Percentiles rank a stretch among this genome's conserved stretches.
These are phyloP conservation scores for Phytophthora cactorum DNA, from an alignment of 352 stramenopile genomes.

Conservation along the genomic window DNA sequence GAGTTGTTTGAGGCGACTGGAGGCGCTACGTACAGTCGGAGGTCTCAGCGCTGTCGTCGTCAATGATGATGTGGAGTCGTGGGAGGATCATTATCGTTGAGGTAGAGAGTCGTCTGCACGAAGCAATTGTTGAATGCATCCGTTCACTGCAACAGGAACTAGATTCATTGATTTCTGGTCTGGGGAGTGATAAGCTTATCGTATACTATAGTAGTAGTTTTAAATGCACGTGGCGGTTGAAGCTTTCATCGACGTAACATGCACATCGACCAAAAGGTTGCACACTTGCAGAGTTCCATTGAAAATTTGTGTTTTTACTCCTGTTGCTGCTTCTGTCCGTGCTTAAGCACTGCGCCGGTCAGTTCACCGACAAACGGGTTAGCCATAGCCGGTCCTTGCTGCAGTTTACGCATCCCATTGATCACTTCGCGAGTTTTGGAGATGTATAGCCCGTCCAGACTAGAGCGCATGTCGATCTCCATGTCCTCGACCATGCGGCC, in stretches of 20 bases:
- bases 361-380: slow-evolving; percentile 85
- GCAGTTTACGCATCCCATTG: slow-evolving; percentile 91
- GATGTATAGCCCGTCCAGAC: slow-evolving; percentile 94
- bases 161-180: too few species aligned
- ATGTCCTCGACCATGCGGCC: slow-evolving; percentile 96
- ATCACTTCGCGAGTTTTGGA: slow-evolving; percentile 96
- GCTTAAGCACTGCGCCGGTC: slow-evolving; percentile 72
- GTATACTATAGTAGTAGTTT: too few species aligned
- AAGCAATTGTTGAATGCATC: not conserved
- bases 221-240: too few species aligned
- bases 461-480: slow-evolving; percentile 94
- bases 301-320: slow-evolving; percentile 18
- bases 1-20: too few species aligned
- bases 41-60: not conserved
- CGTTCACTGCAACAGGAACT: not conserved
- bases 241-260: too few species aligned
- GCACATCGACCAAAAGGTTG: too few species aligned
- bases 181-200: too few species aligned
- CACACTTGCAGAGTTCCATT: slow-evolving; percentile 2
- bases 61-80: slow-evolving; percentile 2
- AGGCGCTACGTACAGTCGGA: too few species aligned
- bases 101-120: too few species aligned
- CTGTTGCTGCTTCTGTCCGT: slow-evolving; percentile 63
- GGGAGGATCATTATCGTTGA: not conserved
- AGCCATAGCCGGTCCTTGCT: slow-evolving; percentile 57